Evolutionary conservation across 805 yeast genomes (phyloP), one percentile per base, ranked within the genome.

Genomic region (Monosporozyma unispora): DNA sequence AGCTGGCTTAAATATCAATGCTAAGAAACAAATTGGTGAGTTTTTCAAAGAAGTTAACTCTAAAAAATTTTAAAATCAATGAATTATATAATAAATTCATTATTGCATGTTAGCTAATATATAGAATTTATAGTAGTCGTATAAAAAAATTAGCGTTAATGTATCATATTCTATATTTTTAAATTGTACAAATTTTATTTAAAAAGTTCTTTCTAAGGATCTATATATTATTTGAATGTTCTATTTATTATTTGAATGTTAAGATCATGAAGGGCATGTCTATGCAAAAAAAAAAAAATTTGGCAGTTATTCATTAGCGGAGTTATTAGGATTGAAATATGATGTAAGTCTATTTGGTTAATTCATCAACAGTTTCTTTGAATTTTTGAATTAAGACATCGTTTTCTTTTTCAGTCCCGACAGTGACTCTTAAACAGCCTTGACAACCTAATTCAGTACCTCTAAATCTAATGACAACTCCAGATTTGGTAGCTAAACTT

Each of bases 381-480:
- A 87, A 71, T 60, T 76, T 79, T 37, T 71, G 60, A 8, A 90
- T 61, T 46, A 93, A 66, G 7, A 58, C 52, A 44, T 70, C 64
- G 58, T 88, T 91, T 67, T 93, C 98, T 48, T 77, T 79, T 23
- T 66, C 69, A 0, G 96, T 89, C 16, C 99, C 99, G 31, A 93
- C 72, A 1, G 97, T 86, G 22, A 90, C 77, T 67, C 99, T 79
- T 47, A 93, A 70, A 45, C 88, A 87, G 29, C 99, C 99, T 4
- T 71, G 70, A 64, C 99, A 93, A 37, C 96, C 95, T 43, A 81
- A 75, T 69, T 93, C 99, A 33, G 72, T 78, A 28, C 99, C 99
- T 70, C 99, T 79, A 63, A 79, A 93, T 67, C 99, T 78, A 14
- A 91, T 86, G 44, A 93, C 98, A 21, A 91, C 89, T 31, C 78